Base-by-base conservation (phyloP, 805 yeast species). In the Phaffomyces opuntiae region DNA sequence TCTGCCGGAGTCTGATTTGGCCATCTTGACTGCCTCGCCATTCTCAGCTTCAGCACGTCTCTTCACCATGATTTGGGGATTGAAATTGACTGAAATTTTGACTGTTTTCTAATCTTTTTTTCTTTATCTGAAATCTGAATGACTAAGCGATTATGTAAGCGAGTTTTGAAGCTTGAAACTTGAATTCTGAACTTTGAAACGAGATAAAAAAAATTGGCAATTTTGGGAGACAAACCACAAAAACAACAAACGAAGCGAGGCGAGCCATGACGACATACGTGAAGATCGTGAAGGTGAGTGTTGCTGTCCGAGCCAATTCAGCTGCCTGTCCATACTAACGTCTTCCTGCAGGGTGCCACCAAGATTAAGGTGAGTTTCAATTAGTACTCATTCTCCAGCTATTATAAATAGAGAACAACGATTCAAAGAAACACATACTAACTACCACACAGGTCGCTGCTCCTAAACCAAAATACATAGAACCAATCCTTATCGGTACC, bases 391-490 rank as follows among this genome's bases (percentile, higher is more conserved):
- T 21, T 21, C 24, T 34, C 12, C 7, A 17, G 3, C 17, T 6
- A 2, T 6, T 16, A 17, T 17, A 17, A 14, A 37, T 11, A 21
- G 19, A 26, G 9, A 11, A n/a, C 27, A 25, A 12, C 3, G 25
- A 9, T 14, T 5, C 13, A 31, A 6, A 38, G 5, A 36, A 35
- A 25, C 5, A 16, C 13, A 29, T 29, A 29, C 31, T 29, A 29
- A 29, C 31, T 11, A 9, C 13, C 31, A 3, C 9, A 73, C 72
- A 59, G 79, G 77, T 87, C 68, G 98, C 98, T 11, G 96, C 98
- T n/a, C 99, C 99, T 7, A 93, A 93, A 66, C 84, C 95, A 35
- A 93, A 93, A 64, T 93, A 93, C 62, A 80, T 93, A 44, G 98
- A 91, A 67, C 98, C 98, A 1, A 87, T 93, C 43, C 72, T 93